These are phyloP conservation scores for Penicillium tannophilum DNA, from an alignment of 495 filamentous ascomycete species.

Conservation along the genomic window DNA sequence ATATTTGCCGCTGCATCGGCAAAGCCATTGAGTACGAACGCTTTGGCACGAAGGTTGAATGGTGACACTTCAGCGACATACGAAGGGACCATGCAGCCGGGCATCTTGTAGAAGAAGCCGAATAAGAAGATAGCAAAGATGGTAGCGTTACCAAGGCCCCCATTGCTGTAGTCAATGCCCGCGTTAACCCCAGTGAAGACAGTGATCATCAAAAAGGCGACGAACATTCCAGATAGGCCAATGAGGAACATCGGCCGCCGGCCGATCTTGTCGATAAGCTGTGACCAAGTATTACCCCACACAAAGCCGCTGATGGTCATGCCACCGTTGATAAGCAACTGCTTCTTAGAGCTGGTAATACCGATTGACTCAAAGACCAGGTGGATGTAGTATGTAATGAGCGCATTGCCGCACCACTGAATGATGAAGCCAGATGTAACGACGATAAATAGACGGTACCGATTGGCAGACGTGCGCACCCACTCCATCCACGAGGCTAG, in stretches of 20 bases:
- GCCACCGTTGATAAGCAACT: conserved; percentile 31
- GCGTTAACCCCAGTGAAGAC: not conserved
- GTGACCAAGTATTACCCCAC: not conserved
- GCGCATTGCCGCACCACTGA: conserved; percentile 25
- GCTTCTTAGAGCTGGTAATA: conserved; percentile 44
- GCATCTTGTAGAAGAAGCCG: not conserved
- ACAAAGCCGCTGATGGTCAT: conserved; percentile 17
- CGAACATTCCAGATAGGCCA: not conserved
- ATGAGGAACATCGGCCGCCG: not conserved
- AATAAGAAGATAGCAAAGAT: not conserved
- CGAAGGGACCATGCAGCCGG: not conserved
- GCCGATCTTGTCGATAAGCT: not conserved
- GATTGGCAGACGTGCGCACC: conserved; percentile 13
- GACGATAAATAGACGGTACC: conserved; percentile 14
- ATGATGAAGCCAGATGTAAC: conserved; percentile 15
- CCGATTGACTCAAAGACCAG: conserved; percentile 57
- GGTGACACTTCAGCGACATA: not conserved
- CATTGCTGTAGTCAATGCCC: not conserved
- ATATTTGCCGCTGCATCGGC: not conserved
- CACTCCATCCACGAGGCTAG: conserved; percentile 4
- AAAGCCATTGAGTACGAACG: not conserved
- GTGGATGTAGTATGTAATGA: conserved; percentile 61
- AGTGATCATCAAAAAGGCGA: not conserved
- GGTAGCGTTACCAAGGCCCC: not conserved
- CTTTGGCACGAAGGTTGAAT: not conserved